These are phyloP conservation scores for Sonneratia caseolaris DNA, from an alignment of 345 rosid species.

Conservation along the genomic window DNA sequence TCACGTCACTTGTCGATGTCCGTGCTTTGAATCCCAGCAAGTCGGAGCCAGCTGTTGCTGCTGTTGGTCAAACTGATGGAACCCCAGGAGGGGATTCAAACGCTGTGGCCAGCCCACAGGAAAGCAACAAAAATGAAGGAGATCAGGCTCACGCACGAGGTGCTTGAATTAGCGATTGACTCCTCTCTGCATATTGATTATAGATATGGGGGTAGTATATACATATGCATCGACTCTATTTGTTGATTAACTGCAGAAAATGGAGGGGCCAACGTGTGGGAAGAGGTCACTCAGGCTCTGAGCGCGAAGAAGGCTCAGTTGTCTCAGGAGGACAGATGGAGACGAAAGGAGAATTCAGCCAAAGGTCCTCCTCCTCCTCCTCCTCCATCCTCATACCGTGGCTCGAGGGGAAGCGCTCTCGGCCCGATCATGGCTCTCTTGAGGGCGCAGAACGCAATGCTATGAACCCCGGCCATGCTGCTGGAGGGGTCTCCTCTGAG, in stretches of 20 bases:
- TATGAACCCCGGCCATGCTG: not conserved
- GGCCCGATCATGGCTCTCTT: slow-evolving; percentile 78
- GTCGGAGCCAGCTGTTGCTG: slow-evolving; percentile 16
- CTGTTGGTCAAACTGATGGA: slow-evolving; percentile 17
- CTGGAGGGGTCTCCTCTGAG: not conserved
- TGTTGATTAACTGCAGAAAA: slow-evolving; percentile 30
- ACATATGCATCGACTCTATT: not conserved
- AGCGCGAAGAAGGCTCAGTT: slow-evolving; percentile 58
- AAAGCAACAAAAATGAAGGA: slow-evolving; percentile 17
- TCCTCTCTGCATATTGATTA: not conserved
- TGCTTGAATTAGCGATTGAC: slow-evolving; percentile 4
- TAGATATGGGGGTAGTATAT: not conserved
- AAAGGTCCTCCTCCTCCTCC: slow-evolving; percentile 2
- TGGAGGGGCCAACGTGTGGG: slow-evolving; percentile 48
- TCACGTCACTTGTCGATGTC: slow-evolving; percentile 60
- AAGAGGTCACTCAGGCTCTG: slow-evolving; percentile 54
- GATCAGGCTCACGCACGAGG: slow-evolving; percentile 36
- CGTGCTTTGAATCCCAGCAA: slow-evolving; percentile 36
- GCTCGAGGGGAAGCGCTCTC: slow-evolving; percentile 61
- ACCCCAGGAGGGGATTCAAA: slow-evolving; percentile 14
- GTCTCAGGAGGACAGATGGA: slow-evolving; percentile 46
- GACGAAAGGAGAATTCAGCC: slow-evolving; percentile 34
- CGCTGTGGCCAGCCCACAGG: slow-evolving; percentile 10
- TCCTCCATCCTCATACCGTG: slow-evolving; percentile 49
- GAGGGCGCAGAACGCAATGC: slow-evolving; percentile 48